Evolutionary conservation across 2,329 filamentous ascomycete genomes (phyloP), one percentile per base, ranked within the genome.

Genomic region (Verticillium nonalfalfae): DNA sequence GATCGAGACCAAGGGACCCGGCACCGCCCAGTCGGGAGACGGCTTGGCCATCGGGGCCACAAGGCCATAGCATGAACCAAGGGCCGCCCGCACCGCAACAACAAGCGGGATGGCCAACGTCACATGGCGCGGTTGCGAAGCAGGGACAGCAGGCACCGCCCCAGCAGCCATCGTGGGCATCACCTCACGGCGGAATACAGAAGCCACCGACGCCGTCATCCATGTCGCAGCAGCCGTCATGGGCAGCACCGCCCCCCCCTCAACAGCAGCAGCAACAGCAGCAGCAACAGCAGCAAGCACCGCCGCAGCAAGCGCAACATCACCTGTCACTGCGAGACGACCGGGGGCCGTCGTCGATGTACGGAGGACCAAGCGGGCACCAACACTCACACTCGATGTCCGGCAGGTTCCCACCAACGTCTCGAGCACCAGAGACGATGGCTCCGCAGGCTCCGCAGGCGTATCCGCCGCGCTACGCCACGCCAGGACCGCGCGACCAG

Each of bases 401-500:
- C 54, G 69, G 71, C 15, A 75, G 75, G 11, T 78, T 77, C 31
- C 68, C 74, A 35, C 73, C 76, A 5, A 68, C 76, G 5, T 74
- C 78, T 2, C 73, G 79, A 59, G 75, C 72, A 11, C 74, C 77
- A 10, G 79, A 82, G 45, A 69, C 73, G 11, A 74, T 75, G 26
- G 74, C 77, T 3, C 74, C 76, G 3, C 78, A 78, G 63, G 68
- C 71, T 7, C 72, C 69, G n/a, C 67, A 68, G 4, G 67, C 73
- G 2, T 82, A 81, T 64, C 64, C 64, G 33, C 65, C 74, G 21
- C 75, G 79, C 7, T 82, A 82, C 64, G 71, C 75, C 9, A 77
- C 79, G 3, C 76, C 80, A 1, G 76, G 70, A 1, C 76, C 78
- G 5, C 72, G 79, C 54, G 79, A 81, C 62, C 75, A 80, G 10